Evolutionary conservation across 768 basidiomycete genomes (phyloP).

Genomic region (Russula abietina): DNA sequence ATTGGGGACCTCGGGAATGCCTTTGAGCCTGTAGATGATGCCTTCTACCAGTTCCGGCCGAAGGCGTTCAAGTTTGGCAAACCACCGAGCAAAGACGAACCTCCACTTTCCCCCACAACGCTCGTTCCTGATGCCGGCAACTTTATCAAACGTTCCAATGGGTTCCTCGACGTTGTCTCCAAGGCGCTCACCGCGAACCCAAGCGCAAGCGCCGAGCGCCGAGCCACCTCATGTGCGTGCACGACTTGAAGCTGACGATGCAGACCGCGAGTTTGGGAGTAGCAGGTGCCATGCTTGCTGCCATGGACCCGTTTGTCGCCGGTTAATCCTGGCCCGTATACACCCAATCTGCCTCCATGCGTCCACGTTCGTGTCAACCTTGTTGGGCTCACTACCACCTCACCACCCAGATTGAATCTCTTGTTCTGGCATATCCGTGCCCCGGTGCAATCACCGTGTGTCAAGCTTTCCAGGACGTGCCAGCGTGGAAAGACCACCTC

Average conservation of each 20-base stretch:
- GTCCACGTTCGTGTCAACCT: too few relatives aligned
- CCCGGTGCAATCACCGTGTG: too few relatives aligned
- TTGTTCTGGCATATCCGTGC: too few relatives aligned
- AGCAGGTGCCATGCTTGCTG: too few relatives aligned
- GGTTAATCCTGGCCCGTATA: too few relatives aligned
- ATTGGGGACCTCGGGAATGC: slow-evolving; percentile 79
- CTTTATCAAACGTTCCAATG: slow-evolving; percentile 62
- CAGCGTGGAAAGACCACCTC: too few relatives aligned
- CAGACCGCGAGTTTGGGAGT: slow-evolving; percentile 63
- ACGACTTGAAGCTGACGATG: slow-evolving; percentile 71
- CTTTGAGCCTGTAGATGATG: slow-evolving; percentile 72
- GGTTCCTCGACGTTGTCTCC: slow-evolving; percentile 62
- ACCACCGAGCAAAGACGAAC: slow-evolving; percentile 28
- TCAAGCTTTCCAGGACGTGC: too few relatives aligned
- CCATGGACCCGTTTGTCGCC: too few relatives aligned
- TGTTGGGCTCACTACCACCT: too few relatives aligned
- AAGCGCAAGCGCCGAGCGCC: slow-evolving; percentile 35
- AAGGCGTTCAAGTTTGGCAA: slow-evolving; percentile 65
- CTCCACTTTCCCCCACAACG: slow-evolving; percentile 29
- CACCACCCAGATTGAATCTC: too few relatives aligned
- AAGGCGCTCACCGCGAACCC: slow-evolving; percentile 54
- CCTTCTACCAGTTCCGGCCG: slow-evolving; percentile 78
- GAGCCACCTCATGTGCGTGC: slow-evolving; percentile 69
- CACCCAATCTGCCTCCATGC: too few relatives aligned
- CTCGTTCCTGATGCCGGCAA: slow-evolving; percentile 46